Conservation (phyloP, 768 basidiomycete species). For the Trametes meyenii region DNA sequence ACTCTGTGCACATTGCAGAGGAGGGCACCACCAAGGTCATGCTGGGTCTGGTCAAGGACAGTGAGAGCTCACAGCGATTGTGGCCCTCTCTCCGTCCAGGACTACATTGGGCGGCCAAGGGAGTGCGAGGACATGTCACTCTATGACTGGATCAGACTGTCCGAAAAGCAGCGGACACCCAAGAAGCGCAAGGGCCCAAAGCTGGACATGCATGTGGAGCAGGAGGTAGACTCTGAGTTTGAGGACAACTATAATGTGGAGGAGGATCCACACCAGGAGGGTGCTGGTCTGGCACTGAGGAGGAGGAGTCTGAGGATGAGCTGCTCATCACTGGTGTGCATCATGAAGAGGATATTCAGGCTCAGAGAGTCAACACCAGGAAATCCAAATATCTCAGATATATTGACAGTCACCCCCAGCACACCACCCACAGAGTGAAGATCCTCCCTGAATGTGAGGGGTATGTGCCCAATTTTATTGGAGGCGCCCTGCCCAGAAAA, state of each 20-base stretch:
- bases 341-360: background rate
- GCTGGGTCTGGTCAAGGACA: conserved; percentile 1
- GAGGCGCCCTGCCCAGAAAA: conserved; percentile 31
- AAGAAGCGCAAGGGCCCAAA: background rate
- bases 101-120: conserved; percentile 12
- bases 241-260: background rate
- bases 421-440: background rate
- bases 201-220: background rate
- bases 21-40: conserved; percentile 6
- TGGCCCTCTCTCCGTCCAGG: conserved; percentile 13
- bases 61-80: background rate
- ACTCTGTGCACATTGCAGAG: background rate
- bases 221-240: no score
- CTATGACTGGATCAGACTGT: background rate
- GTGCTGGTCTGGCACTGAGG: no score
- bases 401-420: background rate
- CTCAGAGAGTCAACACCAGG: no score
- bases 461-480: conserved; percentile 37
- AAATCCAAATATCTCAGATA: no score
- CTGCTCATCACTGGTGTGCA: no score
- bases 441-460: background rate
- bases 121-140: conserved; percentile 3
- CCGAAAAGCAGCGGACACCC: background rate
- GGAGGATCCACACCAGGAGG: no score
- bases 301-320: no score